These are phyloP conservation scores for Naumovozyma dairenensis DNA, from an alignment of 805 yeast species.

Conservation along the genomic window DNA sequence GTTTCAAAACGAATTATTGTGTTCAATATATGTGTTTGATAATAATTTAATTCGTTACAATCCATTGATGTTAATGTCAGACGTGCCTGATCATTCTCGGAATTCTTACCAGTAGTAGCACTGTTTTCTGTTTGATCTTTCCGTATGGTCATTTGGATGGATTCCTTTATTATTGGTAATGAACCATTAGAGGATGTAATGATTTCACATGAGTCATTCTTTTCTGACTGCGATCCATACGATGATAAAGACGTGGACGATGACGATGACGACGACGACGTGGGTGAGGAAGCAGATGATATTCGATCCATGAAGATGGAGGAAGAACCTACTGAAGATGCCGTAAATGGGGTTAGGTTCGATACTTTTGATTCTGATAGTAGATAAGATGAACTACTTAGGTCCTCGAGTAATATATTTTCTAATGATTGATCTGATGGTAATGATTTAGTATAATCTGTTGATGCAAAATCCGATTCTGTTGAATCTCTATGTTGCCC, in stretches of 20 bases:
- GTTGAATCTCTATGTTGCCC: too few species aligned
- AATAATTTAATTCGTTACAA: slow-evolving; percentile 9
- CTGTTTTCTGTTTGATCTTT: too few species aligned
- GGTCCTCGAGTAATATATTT: slow-evolving; percentile 3
- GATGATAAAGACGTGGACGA: slow-evolving; percentile 4
- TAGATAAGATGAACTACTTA: neutral
- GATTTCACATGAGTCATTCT: too few species aligned
- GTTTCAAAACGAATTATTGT: slow-evolving; percentile 18
- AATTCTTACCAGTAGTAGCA: too few species aligned
- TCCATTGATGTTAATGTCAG: too few species aligned
- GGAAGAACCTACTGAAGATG: neutral
- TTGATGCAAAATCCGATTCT: too few species aligned
- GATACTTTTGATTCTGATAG: neutral
- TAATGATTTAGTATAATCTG: too few species aligned
- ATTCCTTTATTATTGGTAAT: too few species aligned
- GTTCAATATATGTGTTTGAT: slow-evolving; percentile 15
- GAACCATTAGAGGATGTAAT: too few species aligned
- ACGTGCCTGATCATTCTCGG: too few species aligned
- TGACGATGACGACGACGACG: neutral
- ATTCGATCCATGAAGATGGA: slow-evolving; percentile 18
- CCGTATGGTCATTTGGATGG: too few species aligned
- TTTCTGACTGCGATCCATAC: slow-evolving; percentile 1
- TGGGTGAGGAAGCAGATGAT: slow-evolving; percentile 3
- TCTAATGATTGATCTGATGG: slow-evolving; percentile 1
- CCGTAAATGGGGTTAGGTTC: neutral